Evolutionary conservation across 2,329 filamentous ascomycete genomes (phyloP).

Genomic region (Trichophyton schoenleinii): DNA sequence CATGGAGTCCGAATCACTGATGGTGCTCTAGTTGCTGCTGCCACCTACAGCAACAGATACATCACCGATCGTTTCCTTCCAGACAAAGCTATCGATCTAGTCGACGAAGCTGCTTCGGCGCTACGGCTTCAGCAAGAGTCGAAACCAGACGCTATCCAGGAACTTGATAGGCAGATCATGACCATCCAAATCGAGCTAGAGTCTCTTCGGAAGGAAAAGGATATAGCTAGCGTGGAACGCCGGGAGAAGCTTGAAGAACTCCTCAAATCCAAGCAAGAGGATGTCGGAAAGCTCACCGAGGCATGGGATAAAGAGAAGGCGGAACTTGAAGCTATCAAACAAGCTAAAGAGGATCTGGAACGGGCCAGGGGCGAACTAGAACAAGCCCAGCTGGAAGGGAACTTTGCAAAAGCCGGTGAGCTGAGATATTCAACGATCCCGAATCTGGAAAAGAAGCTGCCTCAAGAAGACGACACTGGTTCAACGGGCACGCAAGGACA

Average conservation of each 20-base stretch:
- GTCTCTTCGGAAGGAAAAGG: conserved; percentile 84
- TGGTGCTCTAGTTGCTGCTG: conserved; percentile 78
- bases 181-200: conserved; percentile 96
- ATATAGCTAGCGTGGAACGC: conserved; percentile 76
- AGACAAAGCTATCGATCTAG: conserved; percentile 92
- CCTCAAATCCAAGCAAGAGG: conserved; percentile 62
- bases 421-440: conserved; percentile 82
- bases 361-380: conserved; percentile 75
- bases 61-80: conserved; percentile 92
- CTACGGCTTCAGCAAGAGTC: conserved; percentile 89
- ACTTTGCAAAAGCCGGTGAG: conserved; percentile 84
- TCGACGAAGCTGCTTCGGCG: conserved; percentile 88
- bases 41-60: conserved; percentile 86
- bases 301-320: conserved; percentile 83
- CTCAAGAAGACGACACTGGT: conserved; percentile 48
- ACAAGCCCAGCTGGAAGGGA: conserved; percentile 70
- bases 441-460: conserved; percentile 62
- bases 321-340: conserved; percentile 79
- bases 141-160: conserved; percentile 88
- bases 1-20: conserved; percentile 94
- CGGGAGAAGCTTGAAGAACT: conserved; percentile 72
- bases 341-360: conserved; percentile 77
- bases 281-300: conserved; percentile 60
- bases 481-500: conserved; percentile 33
- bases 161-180: conserved; percentile 87